These are phyloP conservation scores for Starmerella floricola DNA, from an alignment of 805 yeast genomes.

Conservation along the genomic window DNA sequence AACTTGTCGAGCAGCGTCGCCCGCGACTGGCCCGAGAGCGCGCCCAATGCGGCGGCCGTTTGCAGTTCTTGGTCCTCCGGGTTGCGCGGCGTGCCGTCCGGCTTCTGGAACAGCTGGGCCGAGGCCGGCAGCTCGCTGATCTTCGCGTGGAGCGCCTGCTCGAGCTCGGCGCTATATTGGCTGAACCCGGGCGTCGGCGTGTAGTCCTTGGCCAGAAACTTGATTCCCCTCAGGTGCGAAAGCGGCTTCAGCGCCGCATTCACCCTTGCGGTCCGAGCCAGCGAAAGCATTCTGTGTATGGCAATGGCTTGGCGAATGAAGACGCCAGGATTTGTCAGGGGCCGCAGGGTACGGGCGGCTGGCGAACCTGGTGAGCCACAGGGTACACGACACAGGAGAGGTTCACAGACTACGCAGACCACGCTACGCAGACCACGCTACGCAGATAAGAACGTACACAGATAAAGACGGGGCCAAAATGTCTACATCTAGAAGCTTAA, in stretches of 20 bases:
- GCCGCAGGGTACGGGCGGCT: no score
- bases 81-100: slow-evolving; percentile 61
- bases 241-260: slow-evolving; percentile 1
- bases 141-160: slow-evolving; percentile 31
- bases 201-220: slow-evolving; percentile 27
- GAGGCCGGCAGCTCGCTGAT: slow-evolving; percentile 54
- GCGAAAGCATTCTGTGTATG: slow-evolving; percentile 7
- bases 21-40: slow-evolving; percentile 45
- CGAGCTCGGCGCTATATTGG: slow-evolving; percentile 37
- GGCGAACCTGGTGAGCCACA: no score
- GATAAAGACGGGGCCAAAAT: no score
- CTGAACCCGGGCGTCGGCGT: slow-evolving; percentile 30
- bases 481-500: no score
- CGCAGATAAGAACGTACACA: no score
- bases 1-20: slow-evolving; percentile 39
- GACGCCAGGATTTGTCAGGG: no score
- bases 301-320: not conserved
- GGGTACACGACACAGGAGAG: no score
- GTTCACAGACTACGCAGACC: no score
- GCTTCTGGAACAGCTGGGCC: slow-evolving; percentile 54
- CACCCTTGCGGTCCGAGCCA: slow-evolving; percentile 5
- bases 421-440: no score
- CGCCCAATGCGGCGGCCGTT: slow-evolving; percentile 57
- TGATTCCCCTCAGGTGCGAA: slow-evolving; percentile 18
- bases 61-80: slow-evolving; percentile 61